A percentile compares a stretch with the other conserved stretches of the same genome.
These are phyloP conservation scores for Talaromyces piceae DNA, from an alignment of 2,329 filamentous ascomycete species.

Conservation along the genomic window DNA sequence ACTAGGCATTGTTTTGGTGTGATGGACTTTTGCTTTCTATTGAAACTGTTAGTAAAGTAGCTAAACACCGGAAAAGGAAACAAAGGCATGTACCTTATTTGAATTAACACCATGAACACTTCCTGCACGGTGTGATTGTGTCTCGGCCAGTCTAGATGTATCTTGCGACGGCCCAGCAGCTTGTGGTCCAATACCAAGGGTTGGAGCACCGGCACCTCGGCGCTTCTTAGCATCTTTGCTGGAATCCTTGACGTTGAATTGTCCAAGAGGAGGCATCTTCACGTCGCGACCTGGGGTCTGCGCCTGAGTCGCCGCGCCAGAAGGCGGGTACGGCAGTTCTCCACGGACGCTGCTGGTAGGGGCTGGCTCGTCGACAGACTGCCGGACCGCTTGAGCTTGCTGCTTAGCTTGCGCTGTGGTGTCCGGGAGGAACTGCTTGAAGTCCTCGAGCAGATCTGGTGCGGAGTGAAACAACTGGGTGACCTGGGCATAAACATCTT, in stretches of 20 bases:
- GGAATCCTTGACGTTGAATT: slow-evolving; percentile 79
- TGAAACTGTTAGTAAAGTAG: slow-evolving; percentile 26
- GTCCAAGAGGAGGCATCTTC: slow-evolving; percentile 87
- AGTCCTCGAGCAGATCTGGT: slow-evolving; percentile 91
- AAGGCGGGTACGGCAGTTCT: slow-evolving; percentile 38
- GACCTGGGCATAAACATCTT: slow-evolving; percentile 96
- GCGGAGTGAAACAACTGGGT: slow-evolving; percentile 89
- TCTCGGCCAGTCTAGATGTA: slow-evolving; percentile 25
- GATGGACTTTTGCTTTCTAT: slow-evolving; percentile 68
- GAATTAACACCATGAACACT: slow-evolving; percentile 34
- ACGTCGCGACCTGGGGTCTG: slow-evolving; percentile 46
- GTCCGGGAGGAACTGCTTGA: slow-evolving; percentile 96
- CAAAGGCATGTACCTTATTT: slow-evolving; percentile 43
- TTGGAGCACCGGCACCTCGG: slow-evolving; percentile 54
- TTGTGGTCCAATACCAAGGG: slow-evolving; percentile 28
- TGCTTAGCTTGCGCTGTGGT: slow-evolving; percentile 65
- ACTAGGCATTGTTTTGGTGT: slow-evolving; percentile 55
- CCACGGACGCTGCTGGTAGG: slow-evolving; percentile 57
- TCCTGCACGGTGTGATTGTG: slow-evolving; percentile 26
- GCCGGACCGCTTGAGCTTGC: slow-evolving; percentile 49
- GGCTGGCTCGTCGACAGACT: slow-evolving; percentile 61
- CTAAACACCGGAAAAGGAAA: not conserved
- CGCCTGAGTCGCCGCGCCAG: slow-evolving; percentile 35
- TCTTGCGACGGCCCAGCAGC: slow-evolving; percentile 27
- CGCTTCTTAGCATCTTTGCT: slow-evolving; percentile 90